A percentile compares a stretch with the other conserved stretches of the same genome.
Conservation (phyloP, 495 filamentous ascomycete species). For the Emericellopsis terricola region DNA sequence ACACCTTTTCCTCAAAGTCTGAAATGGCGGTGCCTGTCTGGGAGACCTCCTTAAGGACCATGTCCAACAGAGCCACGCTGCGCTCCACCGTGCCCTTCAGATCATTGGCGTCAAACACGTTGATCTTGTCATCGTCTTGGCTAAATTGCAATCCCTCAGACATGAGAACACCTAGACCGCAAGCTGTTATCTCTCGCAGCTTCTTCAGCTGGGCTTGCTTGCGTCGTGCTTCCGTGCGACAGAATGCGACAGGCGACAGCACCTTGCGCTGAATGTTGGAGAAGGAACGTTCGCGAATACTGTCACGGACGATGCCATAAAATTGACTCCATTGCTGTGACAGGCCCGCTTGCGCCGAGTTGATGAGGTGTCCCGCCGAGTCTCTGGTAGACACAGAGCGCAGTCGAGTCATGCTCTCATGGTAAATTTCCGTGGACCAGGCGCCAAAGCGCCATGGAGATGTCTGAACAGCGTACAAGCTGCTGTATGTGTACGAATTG, state of each 20-base stretch:
- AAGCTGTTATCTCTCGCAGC: constrained; percentile 62
- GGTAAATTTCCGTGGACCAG: constrained; percentile 44
- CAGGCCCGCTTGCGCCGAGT: constrained; percentile 10
- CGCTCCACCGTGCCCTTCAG: constrained; percentile 56
- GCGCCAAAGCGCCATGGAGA: constrained; percentile 53
- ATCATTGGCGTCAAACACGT: constrained; percentile 26
- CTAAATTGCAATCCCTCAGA: constrained; percentile 57
- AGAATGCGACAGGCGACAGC: constrained; percentile 51
- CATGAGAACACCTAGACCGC: constrained; percentile 69
- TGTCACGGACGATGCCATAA: constrained; percentile 60
- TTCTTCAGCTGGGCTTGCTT: constrained; percentile 50
- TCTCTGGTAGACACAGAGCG: not conserved
- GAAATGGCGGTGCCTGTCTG: constrained; percentile 32
- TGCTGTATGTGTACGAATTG: constrained; percentile 48
- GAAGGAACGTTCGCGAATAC: constrained; percentile 43
- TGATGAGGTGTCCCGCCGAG: not conserved
- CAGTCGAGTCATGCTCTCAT: constrained; percentile 32
- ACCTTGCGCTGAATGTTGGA: constrained; percentile 39
- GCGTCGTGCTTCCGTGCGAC: constrained; percentile 45
- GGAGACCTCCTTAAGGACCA: constrained; percentile 44
- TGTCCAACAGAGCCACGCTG: constrained; percentile 66
- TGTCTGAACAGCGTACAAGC: constrained; percentile 66
- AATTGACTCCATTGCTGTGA: constrained; percentile 53
- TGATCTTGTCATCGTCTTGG: constrained; percentile 19
- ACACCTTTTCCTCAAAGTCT: constrained; percentile 63